These are phyloP conservation scores for Cyberlindnera meyerae DNA, from an alignment of 805 yeast genomes.

Conservation along the genomic window DNA sequence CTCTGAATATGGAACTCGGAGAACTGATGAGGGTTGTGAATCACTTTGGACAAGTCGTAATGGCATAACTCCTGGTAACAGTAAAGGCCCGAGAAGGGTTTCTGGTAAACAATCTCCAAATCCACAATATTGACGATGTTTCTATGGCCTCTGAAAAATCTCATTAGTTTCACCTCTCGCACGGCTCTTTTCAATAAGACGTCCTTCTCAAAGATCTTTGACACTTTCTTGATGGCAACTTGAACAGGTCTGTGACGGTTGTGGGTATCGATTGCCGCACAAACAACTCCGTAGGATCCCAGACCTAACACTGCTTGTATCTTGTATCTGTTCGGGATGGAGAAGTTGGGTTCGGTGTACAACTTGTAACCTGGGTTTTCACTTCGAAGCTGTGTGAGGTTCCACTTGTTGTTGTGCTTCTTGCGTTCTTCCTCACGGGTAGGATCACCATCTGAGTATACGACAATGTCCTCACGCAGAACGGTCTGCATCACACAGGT, in stretches of 20 bases:
- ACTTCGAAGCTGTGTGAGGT: background rate
- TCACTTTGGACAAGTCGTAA: constrained; percentile 75
- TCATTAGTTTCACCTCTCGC: constrained; percentile 77
- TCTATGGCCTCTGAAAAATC: constrained; percentile 78
- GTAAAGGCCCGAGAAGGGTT: constrained; percentile 81
- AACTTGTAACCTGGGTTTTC: constrained; percentile 14
- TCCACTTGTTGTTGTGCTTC: no score
- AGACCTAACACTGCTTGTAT: constrained; percentile 61
- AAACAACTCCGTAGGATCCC: constrained; percentile 85
- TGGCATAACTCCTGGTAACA: constrained; percentile 85
- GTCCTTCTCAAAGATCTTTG: constrained; percentile 61
- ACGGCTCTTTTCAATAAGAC: constrained; percentile 73
- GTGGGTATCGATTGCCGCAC: constrained; percentile 60
- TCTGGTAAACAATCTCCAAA: constrained; percentile 58
- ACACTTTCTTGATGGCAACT: constrained; percentile 79
- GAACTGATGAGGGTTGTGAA: constrained; percentile 69
- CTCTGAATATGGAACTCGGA: constrained; percentile 79
- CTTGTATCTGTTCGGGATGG: constrained; percentile 56
- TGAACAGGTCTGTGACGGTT: constrained; percentile 27
- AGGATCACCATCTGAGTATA: no score
- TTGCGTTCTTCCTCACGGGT: no score
- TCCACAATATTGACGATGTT: constrained; percentile 74
- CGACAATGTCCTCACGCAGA: no score
- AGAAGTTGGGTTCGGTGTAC: constrained; percentile 45
- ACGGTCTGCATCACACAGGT: no score